Percentiles rank a stretch among this genome's conserved stretches.
phyloP scores from a whole-genome alignment of 352 stramenopile species.

The Phytophthora pisi region DNA sequence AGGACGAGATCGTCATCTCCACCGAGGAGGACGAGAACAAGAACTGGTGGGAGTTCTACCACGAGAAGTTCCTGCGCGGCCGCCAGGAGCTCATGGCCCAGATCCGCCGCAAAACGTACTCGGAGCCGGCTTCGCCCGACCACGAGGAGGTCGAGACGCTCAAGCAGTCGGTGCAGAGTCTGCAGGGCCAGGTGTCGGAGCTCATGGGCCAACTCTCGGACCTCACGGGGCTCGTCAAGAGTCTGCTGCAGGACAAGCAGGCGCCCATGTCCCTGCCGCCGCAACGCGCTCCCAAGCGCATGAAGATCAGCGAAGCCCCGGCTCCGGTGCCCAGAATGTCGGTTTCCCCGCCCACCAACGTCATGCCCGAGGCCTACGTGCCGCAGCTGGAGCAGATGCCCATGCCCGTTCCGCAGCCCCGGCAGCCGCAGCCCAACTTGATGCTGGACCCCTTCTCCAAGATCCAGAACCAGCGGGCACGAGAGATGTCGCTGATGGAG shows the following conservation, averaged over 20 bases:
- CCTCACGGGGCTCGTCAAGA: conserved; percentile 77
- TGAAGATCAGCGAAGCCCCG: conserved; percentile 33
- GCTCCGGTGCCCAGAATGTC: conserved; percentile 17
- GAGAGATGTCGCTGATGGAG: conserved; percentile 76
- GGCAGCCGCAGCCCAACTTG: conserved; percentile 29
- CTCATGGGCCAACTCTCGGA: conserved; percentile 82
- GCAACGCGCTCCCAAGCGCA: conserved; percentile 52
- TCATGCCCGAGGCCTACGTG: conserved; percentile 27
- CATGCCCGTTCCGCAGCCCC: conserved; percentile 17
- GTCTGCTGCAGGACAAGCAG: conserved; percentile 64
- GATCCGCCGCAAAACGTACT: conserved; percentile 90
- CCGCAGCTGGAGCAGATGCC: conserved; percentile 32
- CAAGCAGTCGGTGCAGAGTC: conserved; percentile 74
- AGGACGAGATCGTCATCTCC: conserved; percentile 87
- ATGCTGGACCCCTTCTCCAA: conserved; percentile 53
- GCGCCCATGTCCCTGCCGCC: conserved; percentile 7
- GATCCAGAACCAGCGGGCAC: conserved; percentile 49
- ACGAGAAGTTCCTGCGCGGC: conserved; percentile 89
- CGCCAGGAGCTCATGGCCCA: conserved; percentile 87
- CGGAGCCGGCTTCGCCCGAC: conserved; percentile 75
- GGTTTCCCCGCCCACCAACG: conserved; percentile 18
- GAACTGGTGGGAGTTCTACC: conserved; percentile 93
- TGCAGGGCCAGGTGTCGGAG: conserved; percentile 76
- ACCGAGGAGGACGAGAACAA: conserved; percentile 77
- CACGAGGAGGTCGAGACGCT: conserved; percentile 80